Evolutionary conservation across 306 rosid genomes (phyloP).

Genomic region (Begonia loranthoides): DNA sequence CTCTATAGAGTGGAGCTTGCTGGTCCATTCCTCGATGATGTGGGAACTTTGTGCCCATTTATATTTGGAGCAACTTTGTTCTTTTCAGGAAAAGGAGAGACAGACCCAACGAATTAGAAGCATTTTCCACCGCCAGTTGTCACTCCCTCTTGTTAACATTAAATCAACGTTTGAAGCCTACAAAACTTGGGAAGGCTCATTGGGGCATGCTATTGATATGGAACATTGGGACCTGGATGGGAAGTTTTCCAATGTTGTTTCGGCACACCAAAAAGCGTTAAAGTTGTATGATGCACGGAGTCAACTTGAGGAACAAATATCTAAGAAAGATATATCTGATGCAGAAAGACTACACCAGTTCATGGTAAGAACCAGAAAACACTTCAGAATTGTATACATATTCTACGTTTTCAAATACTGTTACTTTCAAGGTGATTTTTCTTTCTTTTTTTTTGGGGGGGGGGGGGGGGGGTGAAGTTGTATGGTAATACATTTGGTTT

Average conservation of each 20-base stretch:
- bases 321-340: constrained; percentile 39
- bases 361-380: constrained; percentile 27
- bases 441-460: too few relatives aligned
- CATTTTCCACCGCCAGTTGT: constrained; percentile 79
- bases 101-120: constrained; percentile 54
- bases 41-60: background rate
- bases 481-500: too few relatives aligned
- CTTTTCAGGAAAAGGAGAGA: constrained; percentile 58
- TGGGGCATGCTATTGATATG: constrained; percentile 28
- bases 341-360: constrained; percentile 51
- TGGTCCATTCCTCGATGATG: too few relatives aligned
- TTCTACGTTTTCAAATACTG: background rate
- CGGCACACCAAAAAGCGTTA: constrained; percentile 60
- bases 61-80: constrained; percentile 12
- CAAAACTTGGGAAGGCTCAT: constrained; percentile 78
- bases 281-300: constrained; percentile 60
- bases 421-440: background rate
- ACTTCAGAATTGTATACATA: too few relatives aligned
- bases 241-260: constrained; percentile 40
- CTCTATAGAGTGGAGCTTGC: too few relatives aligned
- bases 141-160: constrained; percentile 68
- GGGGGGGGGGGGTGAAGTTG: too few relatives aligned
- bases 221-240: constrained; percentile 29
- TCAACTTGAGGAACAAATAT: constrained; percentile 53
- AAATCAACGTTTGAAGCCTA: constrained; percentile 51